Percentiles rank a stretch among this genome's conserved stretches.
phyloP scores from a whole-genome alignment of 1,284 basidiomycete genomes.

The Sutorius eximius region DNA sequence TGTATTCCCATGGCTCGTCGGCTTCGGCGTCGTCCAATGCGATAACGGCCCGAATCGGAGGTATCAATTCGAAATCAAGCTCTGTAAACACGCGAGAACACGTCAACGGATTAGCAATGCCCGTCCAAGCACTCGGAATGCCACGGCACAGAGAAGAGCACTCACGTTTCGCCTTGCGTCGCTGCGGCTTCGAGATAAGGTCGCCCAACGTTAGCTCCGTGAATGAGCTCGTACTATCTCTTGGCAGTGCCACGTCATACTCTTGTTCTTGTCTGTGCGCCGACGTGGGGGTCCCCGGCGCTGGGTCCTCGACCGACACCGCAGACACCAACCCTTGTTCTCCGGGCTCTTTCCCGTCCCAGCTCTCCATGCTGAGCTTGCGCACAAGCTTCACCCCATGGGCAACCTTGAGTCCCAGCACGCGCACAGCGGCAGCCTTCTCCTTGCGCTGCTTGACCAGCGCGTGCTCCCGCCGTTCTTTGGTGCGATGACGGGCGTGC shows the following conservation, averaged over 20 bases:
- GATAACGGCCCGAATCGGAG: slow-evolving; percentile 43
- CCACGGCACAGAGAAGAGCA: background rate
- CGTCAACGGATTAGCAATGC: slow-evolving; percentile 3
- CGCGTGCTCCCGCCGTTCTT: slow-evolving; percentile 35
- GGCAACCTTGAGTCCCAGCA: slow-evolving; percentile 23
- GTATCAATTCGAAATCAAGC: slow-evolving; percentile 46
- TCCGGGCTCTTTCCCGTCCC: slow-evolving; percentile 29
- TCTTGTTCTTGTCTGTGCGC: background rate
- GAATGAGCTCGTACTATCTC: slow-evolving; percentile 10
- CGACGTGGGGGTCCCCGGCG: background rate
- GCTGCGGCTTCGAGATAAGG: slow-evolving; percentile 25
- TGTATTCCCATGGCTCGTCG: slow-evolving; percentile 49
- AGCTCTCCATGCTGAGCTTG: slow-evolving; percentile 31
- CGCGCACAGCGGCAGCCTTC: slow-evolving; percentile 18
- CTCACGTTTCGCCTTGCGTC: slow-evolving; percentile 29
- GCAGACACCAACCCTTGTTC: background rate
- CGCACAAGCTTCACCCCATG: slow-evolving; percentile 26
- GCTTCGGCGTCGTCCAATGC: slow-evolving; percentile 42
- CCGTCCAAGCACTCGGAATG: background rate
- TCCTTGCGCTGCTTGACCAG: slow-evolving; percentile 35
- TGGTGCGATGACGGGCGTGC: slow-evolving; percentile 34
- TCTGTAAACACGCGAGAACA: slow-evolving; percentile 11
- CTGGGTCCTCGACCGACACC: background rate
- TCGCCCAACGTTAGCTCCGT: slow-evolving; percentile 29
- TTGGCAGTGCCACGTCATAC: slow-evolving; percentile 2